Evolutionary conservation across 2,329 filamentous ascomycete species (phyloP).

Genomic region (Talaromyces sp.): DNA sequence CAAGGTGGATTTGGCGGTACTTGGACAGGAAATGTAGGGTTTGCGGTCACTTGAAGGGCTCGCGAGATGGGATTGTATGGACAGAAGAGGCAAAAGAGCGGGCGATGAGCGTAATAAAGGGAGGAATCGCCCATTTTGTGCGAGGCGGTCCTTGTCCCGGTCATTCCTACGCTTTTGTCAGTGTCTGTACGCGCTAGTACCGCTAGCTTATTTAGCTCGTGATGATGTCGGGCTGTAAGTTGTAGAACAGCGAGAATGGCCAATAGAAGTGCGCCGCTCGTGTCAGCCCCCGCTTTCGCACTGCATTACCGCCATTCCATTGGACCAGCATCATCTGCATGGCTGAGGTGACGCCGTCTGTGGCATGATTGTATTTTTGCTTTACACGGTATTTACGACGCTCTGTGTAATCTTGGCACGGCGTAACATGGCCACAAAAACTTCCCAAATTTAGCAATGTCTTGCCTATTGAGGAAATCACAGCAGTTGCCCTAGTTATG

Average conservation of each 20-base stretch:
- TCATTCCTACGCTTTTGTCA: slow-evolving; percentile 3
- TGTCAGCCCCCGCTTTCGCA: background rate
- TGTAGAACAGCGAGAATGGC: no score
- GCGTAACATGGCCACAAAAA: background rate
- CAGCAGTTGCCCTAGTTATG: background rate
- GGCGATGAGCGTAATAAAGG: background rate
- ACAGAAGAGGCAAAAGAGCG: background rate
- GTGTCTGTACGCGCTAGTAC: background rate
- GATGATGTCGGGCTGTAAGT: slow-evolving; percentile 1
- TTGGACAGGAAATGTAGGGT: background rate
- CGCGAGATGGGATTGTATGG: background rate
- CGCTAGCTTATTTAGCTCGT: background rate
- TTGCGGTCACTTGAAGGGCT: background rate
- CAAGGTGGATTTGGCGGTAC: background rate
- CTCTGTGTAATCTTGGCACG: background rate
- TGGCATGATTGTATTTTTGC: background rate
- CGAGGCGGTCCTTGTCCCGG: background rate
- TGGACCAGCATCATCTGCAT: background rate
- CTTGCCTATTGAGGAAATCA: slow-evolving; percentile 1
- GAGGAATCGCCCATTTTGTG: background rate
- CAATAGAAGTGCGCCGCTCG: background rate
- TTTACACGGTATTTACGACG: background rate
- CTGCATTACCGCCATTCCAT: background rate
- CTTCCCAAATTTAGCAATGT: background rate
- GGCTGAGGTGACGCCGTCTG: slow-evolving; percentile 1